Evolutionary conservation across 2,329 filamentous ascomycete genomes (phyloP), one percentile per base, ranked within the genome.

Genomic region (Fusarium circinatum): DNA sequence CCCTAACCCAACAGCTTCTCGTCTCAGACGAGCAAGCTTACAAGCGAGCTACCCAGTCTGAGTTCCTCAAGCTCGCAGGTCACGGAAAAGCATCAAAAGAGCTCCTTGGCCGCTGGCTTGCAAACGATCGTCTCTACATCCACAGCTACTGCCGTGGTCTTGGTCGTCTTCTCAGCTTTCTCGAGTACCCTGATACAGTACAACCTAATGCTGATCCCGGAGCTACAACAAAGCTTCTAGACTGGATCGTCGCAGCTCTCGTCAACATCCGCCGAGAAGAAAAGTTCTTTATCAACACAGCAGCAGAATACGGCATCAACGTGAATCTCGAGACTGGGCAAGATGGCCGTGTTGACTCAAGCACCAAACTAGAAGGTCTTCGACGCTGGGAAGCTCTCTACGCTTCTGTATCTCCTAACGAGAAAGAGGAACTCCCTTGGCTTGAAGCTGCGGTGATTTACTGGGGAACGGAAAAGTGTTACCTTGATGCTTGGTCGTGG

Each of bases 401-500:
- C 63, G 86, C 85, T n/a, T 86, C 86, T 8, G 85, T 88, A 18
- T 85, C 85, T 57, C 82, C 86, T 0, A 85, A 84, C 13, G 83
- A 84, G 6, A 86, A 82, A 4, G 71, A 76, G 5, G 61, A 71
- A 3, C 79, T 93, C 1, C 81, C 83, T 0, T 86, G 85, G 77
- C 82, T 95, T 6, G 92, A 94, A 79, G 92, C 91, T 11, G 85
- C 94, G 70, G 87, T 94, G 6, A 86, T 93, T n/a, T 87, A 95
- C 30, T 95, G 92, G 90, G 90, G 90, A n/a, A 94, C 91, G 3
- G 93, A 96, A 82, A 89, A 86, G 52, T 88, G 86, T 68, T 92
- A 92, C 78, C 78, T 91, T 24, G 84, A 88, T 44, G 86, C 90
- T 18, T 92, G 90, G 90, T 84, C 83, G 15, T 87, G 85, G 79